phyloP scores from a whole-genome alignment of 371 early-diverging fungal genomes.

The Smittium mucronatum region DNA sequence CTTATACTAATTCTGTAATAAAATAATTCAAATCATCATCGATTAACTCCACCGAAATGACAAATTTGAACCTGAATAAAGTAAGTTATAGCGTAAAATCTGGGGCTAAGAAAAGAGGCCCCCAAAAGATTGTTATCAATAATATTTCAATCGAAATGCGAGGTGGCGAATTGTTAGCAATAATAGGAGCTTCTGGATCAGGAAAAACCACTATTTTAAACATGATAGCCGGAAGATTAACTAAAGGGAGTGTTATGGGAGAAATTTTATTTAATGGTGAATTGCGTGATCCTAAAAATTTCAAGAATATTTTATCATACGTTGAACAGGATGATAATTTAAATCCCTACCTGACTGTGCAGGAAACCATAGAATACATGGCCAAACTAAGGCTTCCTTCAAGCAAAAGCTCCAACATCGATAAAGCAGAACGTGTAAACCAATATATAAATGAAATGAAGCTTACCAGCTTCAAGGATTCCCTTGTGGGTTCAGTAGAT shows the following conservation, averaged over 20 bases:
- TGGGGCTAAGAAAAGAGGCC: background rate
- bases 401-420: slow-evolving; percentile 33
- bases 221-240: slow-evolving; percentile 39
- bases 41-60: too few relatives aligned
- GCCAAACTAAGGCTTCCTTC: slow-evolving; percentile 53
- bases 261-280: slow-evolving; percentile 48
- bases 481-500: slow-evolving; percentile 26
- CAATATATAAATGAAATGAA: background rate
- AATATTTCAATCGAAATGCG: slow-evolving; percentile 26
- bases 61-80: background rate
- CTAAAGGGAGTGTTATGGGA: slow-evolving; percentile 44
- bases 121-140: slow-evolving; percentile 2
- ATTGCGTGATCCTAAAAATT: slow-evolving; percentile 38
- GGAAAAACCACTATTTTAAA: slow-evolving; percentile 56
- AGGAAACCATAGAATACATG: slow-evolving; percentile 42
- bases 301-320: slow-evolving; percentile 47
- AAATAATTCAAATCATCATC: too few relatives aligned
- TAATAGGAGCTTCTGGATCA: slow-evolving; percentile 69
- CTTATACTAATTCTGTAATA: too few relatives aligned
- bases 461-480: background rate
- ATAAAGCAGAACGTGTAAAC: slow-evolving; percentile 21
- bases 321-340: slow-evolving; percentile 34
- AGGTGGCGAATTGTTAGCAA: slow-evolving; percentile 45
- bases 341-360: slow-evolving; percentile 39
- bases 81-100: background rate